Percentiles rank a stretch among this genome's conserved stretches.
phyloP scores from a whole-genome alignment of 345 rosid genomes.

The Psidium guajava region DNA sequence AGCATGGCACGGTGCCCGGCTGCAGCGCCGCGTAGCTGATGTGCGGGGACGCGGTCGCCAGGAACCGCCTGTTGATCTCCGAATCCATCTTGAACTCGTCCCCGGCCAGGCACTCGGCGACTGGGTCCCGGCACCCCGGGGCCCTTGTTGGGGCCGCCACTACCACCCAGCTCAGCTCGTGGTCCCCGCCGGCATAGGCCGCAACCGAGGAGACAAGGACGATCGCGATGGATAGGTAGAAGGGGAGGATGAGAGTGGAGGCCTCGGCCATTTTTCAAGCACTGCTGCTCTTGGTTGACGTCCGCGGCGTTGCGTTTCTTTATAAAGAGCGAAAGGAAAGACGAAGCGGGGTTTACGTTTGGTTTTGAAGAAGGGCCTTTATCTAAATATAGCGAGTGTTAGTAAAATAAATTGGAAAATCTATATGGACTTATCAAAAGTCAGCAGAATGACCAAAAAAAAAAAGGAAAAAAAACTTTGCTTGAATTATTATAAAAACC shows the following conservation, averaged over 20 bases:
- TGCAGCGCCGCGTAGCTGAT: slow-evolving; percentile 67
- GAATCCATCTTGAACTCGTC: slow-evolving; percentile 45
- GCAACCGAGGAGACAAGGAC: slow-evolving; percentile 8
- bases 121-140: slow-evolving; percentile 36
- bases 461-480: background rate
- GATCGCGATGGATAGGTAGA: background rate
- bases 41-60: slow-evolving; percentile 39
- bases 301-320: background rate
- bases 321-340: background rate
- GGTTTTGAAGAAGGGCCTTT: background rate
- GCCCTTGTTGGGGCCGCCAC: background rate
- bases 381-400: background rate
- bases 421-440: background rate
- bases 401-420: background rate
- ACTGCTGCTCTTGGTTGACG: background rate
- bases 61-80: slow-evolving; percentile 52
- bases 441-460: background rate
- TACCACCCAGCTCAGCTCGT: slow-evolving; percentile 26
- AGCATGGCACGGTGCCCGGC: slow-evolving; percentile 61
- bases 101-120: slow-evolving; percentile 40
- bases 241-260: background rate
- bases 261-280: background rate
- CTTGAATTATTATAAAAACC: background rate
- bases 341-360: background rate
- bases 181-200: slow-evolving; percentile 9